phyloP scores from a whole-genome alignment of 192 early-diverging fungal species.

The Linnemannia schmuckeri region DNA sequence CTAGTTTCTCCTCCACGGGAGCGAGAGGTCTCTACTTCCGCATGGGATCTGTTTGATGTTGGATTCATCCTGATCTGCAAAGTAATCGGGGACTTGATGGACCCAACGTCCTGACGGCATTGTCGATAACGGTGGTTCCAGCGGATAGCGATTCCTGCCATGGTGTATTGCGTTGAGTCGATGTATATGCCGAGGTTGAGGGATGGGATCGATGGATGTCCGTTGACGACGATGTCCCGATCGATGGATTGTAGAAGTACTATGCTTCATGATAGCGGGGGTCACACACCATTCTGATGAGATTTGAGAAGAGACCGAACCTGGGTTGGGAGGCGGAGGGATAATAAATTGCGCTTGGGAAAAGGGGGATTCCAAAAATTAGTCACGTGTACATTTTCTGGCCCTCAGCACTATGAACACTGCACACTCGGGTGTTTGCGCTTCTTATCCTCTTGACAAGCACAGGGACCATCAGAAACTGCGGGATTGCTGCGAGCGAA shows the following conservation, averaged over 20 bases:
- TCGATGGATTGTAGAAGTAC: constrained; percentile 36
- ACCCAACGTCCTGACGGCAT: background rate
- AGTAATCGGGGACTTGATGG: background rate
- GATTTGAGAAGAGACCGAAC: constrained; percentile 31
- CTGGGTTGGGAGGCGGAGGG: background rate
- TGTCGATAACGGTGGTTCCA: background rate
- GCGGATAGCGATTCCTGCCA: background rate
- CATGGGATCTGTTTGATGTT: constrained; percentile 8
- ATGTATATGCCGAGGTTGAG: background rate
- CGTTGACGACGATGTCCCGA: constrained; percentile 17
- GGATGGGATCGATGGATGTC: background rate
- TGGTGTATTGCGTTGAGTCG: background rate
- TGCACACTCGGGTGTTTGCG: background rate
- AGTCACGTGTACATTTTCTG: background rate
- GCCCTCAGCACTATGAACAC: too few species aligned
- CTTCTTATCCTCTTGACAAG: background rate
- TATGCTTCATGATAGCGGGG: constrained; percentile 32
- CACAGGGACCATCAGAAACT: background rate
- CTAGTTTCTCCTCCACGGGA: background rate
- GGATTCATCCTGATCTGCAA: constrained; percentile 3
- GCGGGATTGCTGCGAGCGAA: background rate
- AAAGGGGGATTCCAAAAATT: too few species aligned
- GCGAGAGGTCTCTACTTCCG: background rate
- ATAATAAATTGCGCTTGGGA: background rate
- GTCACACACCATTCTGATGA: constrained; percentile 18